Evolutionary conservation across 2,329 filamentous ascomycete species (phyloP).

Genomic region (Aspergillus floridensis): DNA sequence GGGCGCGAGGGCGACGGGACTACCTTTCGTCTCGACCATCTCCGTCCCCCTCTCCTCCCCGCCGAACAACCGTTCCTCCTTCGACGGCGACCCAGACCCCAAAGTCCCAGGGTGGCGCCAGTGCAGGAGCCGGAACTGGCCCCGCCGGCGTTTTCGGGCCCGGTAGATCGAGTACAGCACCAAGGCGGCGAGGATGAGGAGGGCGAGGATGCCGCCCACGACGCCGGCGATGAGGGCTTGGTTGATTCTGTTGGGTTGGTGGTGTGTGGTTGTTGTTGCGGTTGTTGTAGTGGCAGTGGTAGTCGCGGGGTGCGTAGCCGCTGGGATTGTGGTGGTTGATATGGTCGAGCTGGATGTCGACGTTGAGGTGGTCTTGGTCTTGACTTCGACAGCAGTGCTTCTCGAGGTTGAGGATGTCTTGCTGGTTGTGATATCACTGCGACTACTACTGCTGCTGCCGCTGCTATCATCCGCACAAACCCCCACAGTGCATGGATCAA

Average conservation of each 20-base stretch:
- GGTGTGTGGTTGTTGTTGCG: background rate
- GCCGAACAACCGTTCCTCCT: background rate
- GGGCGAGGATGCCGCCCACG: slow-evolving; percentile 1
- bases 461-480: slow-evolving; percentile 27
- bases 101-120: slow-evolving; percentile 3
- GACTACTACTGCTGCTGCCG: slow-evolving; percentile 1
- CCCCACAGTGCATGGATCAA: slow-evolving; percentile 30
- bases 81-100: background rate
- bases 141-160: slow-evolving; percentile 3
- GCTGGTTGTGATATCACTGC: background rate
- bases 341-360: slow-evolving; percentile 10
- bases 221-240: slow-evolving; percentile 5
- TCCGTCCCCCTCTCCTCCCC: background rate
- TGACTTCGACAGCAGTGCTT: background rate
- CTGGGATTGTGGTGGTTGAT: slow-evolving; percentile 5
- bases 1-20: too few species aligned
- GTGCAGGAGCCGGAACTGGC: slow-evolving; percentile 11
- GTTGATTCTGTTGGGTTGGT: background rate
- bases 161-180: slow-evolving; percentile 8
- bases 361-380: slow-evolving; percentile 3
- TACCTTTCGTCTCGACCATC: background rate
- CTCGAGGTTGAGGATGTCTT: background rate
- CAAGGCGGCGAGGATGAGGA: slow-evolving; percentile 5
- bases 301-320: background rate
- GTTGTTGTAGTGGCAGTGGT: too few species aligned